Base-by-base conservation (phyloP, 768 basidiomycete species). In the Trametes punicea region DNA sequence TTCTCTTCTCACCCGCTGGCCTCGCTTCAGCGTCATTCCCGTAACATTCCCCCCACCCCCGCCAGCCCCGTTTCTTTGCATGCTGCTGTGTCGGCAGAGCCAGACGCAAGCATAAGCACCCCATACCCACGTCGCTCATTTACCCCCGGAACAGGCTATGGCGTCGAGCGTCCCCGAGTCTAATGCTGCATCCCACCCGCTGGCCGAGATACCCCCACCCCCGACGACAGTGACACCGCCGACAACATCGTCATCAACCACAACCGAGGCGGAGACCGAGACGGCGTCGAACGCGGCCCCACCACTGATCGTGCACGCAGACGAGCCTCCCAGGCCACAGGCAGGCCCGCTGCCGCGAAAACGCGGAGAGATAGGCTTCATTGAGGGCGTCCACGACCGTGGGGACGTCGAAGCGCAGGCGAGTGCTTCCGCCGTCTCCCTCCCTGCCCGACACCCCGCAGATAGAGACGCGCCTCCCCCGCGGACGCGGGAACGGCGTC, bases 291-390 rank as follows among this genome's bases (percentile, higher is more conserved):
- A 27, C 38, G 45, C 36, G 9, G n/a, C n/a, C n/a, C n/a, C n/a
- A n/a, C n/a, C n/a, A n/a, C n/a, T n/a, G 20, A 23, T 16, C n/a
- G n/a, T 18, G 45, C 34, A 10, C 8, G 15, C 30, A 21, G 44
- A 49, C 11, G 53, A 49, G 30, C 31, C 46, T 25, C 50, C 47
- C 38, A 51, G 58, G 48, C 60, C 60, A 31, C 63, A 86, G 74
- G 83, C 84, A 63, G 83, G 74, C 39, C 84, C 85, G 51, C 70
- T 86, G 64, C 86, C 85, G 49, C 67, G 65, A 40, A 87, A 87
- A 67, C 75, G 78, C 18, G 87, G 85, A 25, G 85, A 87, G 64
- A 82, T 88, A 48, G 85, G 85, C 20, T 88, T 74, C 64, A 57
- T 73, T 26, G 83, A 82, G 50, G 74, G 69, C 10, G 49, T 73